phyloP scores from a whole-genome alignment of 2,329 filamentous ascomycete genomes.

The Cercospora janseana region DNA sequence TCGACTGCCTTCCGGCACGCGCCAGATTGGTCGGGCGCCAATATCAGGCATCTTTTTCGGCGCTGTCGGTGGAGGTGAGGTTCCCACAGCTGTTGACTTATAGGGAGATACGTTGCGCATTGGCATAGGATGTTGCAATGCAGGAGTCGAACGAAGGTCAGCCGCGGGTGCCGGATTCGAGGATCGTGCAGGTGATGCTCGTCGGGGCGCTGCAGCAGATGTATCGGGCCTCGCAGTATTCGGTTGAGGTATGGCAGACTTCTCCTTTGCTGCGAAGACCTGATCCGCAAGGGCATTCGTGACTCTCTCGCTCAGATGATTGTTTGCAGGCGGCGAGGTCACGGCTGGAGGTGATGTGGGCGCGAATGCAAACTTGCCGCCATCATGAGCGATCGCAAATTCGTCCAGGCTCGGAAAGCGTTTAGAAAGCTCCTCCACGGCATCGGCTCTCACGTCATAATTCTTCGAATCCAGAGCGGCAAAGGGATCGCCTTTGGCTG shows the following conservation, averaged over 20 bases:
- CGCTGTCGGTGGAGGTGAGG: constrained; percentile 42
- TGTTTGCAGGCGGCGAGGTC: constrained; percentile 47
- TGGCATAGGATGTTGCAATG: constrained; percentile 49
- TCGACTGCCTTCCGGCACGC: constrained; percentile 52
- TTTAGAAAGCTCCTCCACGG: constrained; percentile 75
- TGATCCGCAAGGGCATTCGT: constrained; percentile 79
- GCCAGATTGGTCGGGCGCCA: constrained; percentile 52
- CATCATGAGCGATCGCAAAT: constrained; percentile 82
- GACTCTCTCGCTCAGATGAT: constrained; percentile 63
- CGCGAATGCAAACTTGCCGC: constrained; percentile 23
- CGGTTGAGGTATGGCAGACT: background rate
- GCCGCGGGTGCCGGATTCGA: constrained; percentile 3
- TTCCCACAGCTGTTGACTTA: constrained; percentile 59
- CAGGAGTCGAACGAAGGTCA: constrained; percentile 13
- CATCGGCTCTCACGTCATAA: constrained; percentile 46
- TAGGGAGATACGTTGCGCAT: constrained; percentile 47
- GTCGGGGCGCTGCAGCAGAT: constrained; percentile 4
- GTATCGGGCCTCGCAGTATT: background rate
- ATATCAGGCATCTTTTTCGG: constrained; percentile 41
- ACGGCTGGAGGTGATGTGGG: constrained; percentile 29
- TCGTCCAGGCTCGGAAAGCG: constrained; percentile 90
- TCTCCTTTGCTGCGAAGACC: constrained; percentile 59
- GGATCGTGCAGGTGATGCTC: constrained; percentile 16
- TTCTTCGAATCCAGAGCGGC: constrained; percentile 76
- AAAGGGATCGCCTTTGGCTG: constrained; percentile 80